A percentile compares a stretch with the other conserved stretches of the same genome.
Evolutionary conservation across 2,329 filamentous ascomycete genomes (phyloP).

Genomic region (Pyrenochaeta sp.): DNA sequence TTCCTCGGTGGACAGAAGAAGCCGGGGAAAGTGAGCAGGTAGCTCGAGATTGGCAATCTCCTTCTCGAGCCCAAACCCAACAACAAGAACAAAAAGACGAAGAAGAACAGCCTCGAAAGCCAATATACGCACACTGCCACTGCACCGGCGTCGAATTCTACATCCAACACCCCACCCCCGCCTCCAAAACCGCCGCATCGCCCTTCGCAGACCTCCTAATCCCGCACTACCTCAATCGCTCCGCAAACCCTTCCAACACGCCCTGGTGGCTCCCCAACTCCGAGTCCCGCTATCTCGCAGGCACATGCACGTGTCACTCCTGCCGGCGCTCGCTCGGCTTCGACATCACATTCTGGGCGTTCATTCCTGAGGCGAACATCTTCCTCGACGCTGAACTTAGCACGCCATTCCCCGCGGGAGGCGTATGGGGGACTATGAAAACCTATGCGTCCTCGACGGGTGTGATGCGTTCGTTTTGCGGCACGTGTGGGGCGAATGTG

Average conservation of each 20-base stretch:
- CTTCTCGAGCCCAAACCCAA: no score
- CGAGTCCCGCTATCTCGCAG: slow-evolving; percentile 47
- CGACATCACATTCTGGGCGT: slow-evolving; percentile 59
- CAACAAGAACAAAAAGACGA: not conserved
- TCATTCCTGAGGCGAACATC: slow-evolving; percentile 48
- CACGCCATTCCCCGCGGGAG: slow-evolving; percentile 14
- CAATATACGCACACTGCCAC: slow-evolving; percentile 53
- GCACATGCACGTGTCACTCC: slow-evolving; percentile 56
- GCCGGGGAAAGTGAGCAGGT: slow-evolving; percentile 24
- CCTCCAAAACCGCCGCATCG: slow-evolving; percentile 41
- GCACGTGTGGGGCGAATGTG: slow-evolving; percentile 54
- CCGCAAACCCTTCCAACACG: slow-evolving; percentile 20
- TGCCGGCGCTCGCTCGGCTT: slow-evolving; percentile 54
- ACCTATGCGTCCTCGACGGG: slow-evolving; percentile 53
- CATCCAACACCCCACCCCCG: slow-evolving; percentile 42
- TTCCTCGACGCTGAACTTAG: slow-evolving; percentile 39
- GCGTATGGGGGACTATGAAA: slow-evolving; percentile 51
- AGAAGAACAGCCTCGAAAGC: slow-evolving; percentile 14
- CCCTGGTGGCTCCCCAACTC: slow-evolving; percentile 43
- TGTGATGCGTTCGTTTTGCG: slow-evolving; percentile 59
- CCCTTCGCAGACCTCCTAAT: slow-evolving; percentile 51
- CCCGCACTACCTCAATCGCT: slow-evolving; percentile 18
- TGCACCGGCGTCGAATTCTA: slow-evolving; percentile 57
- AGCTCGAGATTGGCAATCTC: slow-evolving; percentile 32
- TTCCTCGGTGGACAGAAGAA: slow-evolving; percentile 24